Base-by-base conservation (phyloP, 2,329 filamentous ascomycete species). In the Ophiostoma ips region DNA sequence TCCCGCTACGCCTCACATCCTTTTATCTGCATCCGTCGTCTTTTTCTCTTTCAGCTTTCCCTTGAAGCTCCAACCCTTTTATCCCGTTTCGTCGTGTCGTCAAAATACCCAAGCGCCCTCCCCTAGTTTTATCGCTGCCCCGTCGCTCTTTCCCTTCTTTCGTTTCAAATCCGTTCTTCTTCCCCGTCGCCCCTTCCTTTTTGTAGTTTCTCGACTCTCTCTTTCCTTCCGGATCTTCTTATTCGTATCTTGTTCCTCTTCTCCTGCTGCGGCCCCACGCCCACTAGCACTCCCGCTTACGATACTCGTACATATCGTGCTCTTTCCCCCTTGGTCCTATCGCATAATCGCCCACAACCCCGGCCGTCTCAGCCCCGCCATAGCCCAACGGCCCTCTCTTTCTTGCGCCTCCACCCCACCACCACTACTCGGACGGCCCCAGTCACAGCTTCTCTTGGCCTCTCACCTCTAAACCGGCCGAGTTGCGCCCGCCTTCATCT, bases 361-460 rank as follows among this genome's bases (percentile, higher is more conserved):
- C 36, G 30, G 36, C 47, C 47, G 36, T 43, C 19, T 49, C 48
- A 49, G 48, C 48, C 48, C 48, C 48, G 38, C 48, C 48, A 49
- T 44, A 41, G 16, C n/a, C 37, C 46, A 46, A 21, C 31, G 24
- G 34, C 21, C 46, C n/a, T 28, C 46, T 30, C 18, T 24, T 37
- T 24, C 36, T 41, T 41, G 48, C 38, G 38, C 38, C 38, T 36
- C 48, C 31, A 49, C 47, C 47, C 47, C 47, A 43, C 47, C 47
- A 41, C 46, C n/a, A 30, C 34, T 15, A 47, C 34, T 33, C 18
- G 16, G 16, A 37, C 45, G 15, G 18, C 24, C 30, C 43, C 30
- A 16, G 16, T 19, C 28, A 9, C 43, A 31, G 16, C 43, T 16
- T 35, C 16, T 5, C 35, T 43, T 37, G 47, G 15, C 43, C 28